Evolutionary conservation across 75 land plant genomes (phyloP).

Genomic region (Pseudotsuga menziesii): DNA sequence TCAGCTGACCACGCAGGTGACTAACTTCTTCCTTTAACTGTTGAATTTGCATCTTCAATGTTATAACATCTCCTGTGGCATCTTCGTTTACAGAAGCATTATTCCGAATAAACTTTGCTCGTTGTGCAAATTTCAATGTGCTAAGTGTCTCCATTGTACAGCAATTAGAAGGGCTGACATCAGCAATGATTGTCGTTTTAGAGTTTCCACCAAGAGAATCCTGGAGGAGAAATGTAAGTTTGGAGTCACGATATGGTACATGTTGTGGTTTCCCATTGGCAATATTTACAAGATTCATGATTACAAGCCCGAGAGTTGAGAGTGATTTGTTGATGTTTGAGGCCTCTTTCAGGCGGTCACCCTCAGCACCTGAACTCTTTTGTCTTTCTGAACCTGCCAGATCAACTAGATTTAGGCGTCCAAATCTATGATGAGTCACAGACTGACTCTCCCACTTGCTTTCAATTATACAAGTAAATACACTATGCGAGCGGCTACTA

Average conservation of each 20-base stretch:
- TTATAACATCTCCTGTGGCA: constrained; percentile 90
- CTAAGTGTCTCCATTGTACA: constrained; percentile 91
- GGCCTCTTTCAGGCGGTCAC: constrained; percentile 95
- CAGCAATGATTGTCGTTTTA: constrained; percentile 91
- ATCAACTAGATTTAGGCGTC: constrained; percentile 90
- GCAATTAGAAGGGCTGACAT: constrained; percentile 93
- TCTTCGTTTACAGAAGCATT: constrained; percentile 97
- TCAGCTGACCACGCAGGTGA: constrained; percentile 47
- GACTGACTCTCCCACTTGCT: constrained; percentile 98
- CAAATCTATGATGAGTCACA: constrained; percentile 79
- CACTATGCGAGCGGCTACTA: constrained; percentile 98
- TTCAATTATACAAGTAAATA: constrained; percentile 90
- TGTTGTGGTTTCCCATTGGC: constrained; percentile 90
- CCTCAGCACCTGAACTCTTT: constrained; percentile 97
- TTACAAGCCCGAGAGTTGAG: constrained; percentile 94
- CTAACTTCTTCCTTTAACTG: constrained; percentile 89
- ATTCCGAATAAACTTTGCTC: constrained; percentile 94
- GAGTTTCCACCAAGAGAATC: constrained; percentile 98
- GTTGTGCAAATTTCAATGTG: constrained; percentile 97
- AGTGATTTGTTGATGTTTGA: constrained; percentile 98
- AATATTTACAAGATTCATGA: constrained; percentile 85
- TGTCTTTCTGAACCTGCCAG: constrained; percentile 99
- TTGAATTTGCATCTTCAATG: constrained; percentile 82
- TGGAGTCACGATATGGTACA: constrained; percentile 98
- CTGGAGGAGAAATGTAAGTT: constrained; percentile 97